A percentile compares a stretch with the other conserved stretches of the same genome.
These are phyloP conservation scores for Populus ilicifolia DNA, from an alignment of 345 rosid genomes.

Conservation along the genomic window DNA sequence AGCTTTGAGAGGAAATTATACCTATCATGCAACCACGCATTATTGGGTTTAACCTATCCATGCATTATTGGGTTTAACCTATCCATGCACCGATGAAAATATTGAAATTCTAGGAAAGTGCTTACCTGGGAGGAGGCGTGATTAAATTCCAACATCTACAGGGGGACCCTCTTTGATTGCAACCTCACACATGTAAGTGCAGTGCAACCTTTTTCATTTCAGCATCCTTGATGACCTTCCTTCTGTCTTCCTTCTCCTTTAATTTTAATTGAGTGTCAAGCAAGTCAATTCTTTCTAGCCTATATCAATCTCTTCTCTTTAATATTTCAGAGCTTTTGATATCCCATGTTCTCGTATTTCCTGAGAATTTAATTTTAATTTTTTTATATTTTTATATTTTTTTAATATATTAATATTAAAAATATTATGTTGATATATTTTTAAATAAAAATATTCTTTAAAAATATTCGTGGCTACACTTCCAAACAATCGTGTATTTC, in stretches of 20 bases:
- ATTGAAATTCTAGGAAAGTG: background rate
- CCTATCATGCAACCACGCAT: background rate
- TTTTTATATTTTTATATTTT: too few species aligned
- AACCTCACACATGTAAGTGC: background rate
- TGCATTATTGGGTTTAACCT: background rate
- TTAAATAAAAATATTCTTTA: too few species aligned
- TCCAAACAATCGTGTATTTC: background rate
- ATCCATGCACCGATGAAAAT: background rate
- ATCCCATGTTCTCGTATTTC: too few species aligned
- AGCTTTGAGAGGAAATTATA: too few species aligned
- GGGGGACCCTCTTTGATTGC: background rate
- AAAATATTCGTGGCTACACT: background rate
- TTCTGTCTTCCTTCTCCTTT: too few species aligned
- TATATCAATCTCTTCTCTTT: rapidly evolving
- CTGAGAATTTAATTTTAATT: too few species aligned
- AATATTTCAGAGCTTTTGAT: background rate
- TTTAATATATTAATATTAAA: too few species aligned
- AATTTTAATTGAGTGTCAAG: background rate
- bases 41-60: background rate
- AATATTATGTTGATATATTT: too few species aligned
- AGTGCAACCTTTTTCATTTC: background rate
- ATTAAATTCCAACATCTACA: background rate
- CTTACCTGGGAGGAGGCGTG: background rate
- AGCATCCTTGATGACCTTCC: background rate
- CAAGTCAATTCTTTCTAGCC: background rate